These are phyloP conservation scores for Colletotrichum sp. DNA, from an alignment of 2,329 filamentous ascomycete species.

Conservation along the genomic window DNA sequence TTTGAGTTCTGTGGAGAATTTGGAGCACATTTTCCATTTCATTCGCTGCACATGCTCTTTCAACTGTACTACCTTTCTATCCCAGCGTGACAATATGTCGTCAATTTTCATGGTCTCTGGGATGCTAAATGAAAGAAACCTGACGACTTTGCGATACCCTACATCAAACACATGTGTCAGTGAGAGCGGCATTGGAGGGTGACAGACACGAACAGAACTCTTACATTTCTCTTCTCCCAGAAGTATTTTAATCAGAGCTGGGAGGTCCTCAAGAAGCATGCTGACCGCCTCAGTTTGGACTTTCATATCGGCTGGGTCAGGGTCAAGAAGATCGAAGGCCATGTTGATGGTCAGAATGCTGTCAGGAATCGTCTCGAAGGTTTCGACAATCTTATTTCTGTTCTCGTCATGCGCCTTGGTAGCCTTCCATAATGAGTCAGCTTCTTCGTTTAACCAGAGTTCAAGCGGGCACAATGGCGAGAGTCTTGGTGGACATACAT, in stretches of 20 bases:
- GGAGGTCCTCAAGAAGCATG: neutral
- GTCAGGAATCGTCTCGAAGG: neutral
- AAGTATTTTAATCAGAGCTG: neutral
- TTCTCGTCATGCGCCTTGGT: neutral
- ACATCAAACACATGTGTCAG: no score
- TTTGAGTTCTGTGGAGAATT: no score
- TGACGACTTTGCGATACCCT: no score
- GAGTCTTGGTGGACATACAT: neutral
- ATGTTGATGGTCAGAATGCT: neutral
- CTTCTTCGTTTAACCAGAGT: no score
- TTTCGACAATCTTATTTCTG: neutral
- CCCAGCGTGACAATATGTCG: no score
- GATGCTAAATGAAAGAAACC: no score
- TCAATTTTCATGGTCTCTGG: no score
- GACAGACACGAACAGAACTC: no score
- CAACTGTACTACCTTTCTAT: accelerated
- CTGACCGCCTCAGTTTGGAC: neutral
- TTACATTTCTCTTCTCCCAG: neutral
- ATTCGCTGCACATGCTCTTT: no score
- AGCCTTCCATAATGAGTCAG: neutral
- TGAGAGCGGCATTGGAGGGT: no score
- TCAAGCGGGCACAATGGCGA: no score
- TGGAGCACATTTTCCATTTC: no score
- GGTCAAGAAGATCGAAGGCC: neutral
- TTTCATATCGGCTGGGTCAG: neutral